A percentile compares a stretch with the other conserved stretches of the same genome.
phyloP scores from a whole-genome alignment of 2,329 filamentous ascomycete species.

The Lecanosticta acicola region DNA sequence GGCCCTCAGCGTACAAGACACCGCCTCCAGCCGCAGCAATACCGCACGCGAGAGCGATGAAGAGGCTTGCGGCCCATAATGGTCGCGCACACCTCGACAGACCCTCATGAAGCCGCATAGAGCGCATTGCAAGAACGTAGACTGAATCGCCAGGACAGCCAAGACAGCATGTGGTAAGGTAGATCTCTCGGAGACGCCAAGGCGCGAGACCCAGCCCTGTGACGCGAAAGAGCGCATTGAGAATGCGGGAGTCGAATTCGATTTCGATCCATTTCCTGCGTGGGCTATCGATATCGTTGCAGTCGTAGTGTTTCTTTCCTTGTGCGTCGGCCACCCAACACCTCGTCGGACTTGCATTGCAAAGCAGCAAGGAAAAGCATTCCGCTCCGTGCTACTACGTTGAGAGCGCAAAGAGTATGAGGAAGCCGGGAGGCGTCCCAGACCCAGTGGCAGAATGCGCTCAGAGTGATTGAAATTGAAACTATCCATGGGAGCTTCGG shows the following conservation, averaged over 20 bases:
- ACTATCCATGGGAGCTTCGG: conserved; percentile 18
- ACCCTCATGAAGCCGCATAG: conserved; percentile 69
- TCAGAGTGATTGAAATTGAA: conserved; percentile 35
- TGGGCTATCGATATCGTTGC: conserved; percentile 49
- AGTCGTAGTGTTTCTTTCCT: conserved; percentile 22
- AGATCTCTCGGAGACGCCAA: conserved; percentile 76
- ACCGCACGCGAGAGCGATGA: conserved; percentile 68
- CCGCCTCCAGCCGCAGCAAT: conserved; percentile 64
- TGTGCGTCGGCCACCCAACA: conserved; percentile 48
- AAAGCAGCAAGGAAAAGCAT: conserved; percentile 84
- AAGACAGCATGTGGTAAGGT: conserved; percentile 59
- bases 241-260: conserved; percentile 67
- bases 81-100: conserved; percentile 56
- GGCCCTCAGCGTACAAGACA: conserved; percentile 64
- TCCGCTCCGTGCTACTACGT: conserved; percentile 81
- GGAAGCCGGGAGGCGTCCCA: conserved; percentile 67
- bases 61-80: conserved; percentile 71
- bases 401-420: conserved; percentile 75
- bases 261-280: conserved; percentile 73
- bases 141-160: conserved; percentile 72
- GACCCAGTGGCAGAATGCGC: conserved; percentile 66
- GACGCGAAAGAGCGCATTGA: conserved; percentile 80
- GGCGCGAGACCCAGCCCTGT: conserved; percentile 79
- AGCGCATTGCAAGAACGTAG: conserved; percentile 70
- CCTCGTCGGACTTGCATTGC: conserved; percentile 68